Percentiles rank a stretch among this genome's conserved stretches.
Evolutionary conservation across 352 stramenopile species (phyloP).

Genomic region (Pythium folliculosum): DNA sequence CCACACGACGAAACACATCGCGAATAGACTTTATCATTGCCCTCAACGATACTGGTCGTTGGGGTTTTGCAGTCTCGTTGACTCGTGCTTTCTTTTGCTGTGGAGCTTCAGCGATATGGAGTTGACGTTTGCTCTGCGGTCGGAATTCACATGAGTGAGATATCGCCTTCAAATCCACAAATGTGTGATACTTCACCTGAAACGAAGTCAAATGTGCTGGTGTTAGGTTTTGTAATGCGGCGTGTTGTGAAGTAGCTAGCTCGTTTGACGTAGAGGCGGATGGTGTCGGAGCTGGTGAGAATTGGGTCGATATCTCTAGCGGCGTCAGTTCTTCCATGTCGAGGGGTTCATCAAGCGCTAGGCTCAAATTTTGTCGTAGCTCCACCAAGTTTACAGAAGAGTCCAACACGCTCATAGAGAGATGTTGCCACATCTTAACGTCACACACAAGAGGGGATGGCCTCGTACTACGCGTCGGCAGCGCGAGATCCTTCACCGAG

Average conservation of each 20-base stretch:
- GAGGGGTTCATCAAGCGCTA: not conserved
- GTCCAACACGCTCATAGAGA: conserved; percentile 18
- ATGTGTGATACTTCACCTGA: no score
- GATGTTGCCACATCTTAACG: conserved; percentile 6
- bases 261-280: not conserved
- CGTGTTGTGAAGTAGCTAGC: no score
- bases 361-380: not conserved
- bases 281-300: not conserved
- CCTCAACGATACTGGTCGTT: conserved; percentile 4
- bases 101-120: not conserved
- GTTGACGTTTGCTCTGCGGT: conserved; percentile 15
- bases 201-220: no score
- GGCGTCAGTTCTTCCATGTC: not conserved
- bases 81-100: conserved; percentile 19
- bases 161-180: not conserved
- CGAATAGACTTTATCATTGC: conserved; percentile 11
- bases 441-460: not conserved
- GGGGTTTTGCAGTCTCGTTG: not conserved
- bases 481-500: not conserved
- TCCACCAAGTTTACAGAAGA: conserved; percentile 6
- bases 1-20: conserved; percentile 5
- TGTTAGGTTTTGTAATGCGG: no score
- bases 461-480: not conserved
- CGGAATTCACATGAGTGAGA: not conserved
- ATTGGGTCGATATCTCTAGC: not conserved